Conservation (phyloP, 2,329 filamentous ascomycete species). For the Colletotrichum eleusines region DNA sequence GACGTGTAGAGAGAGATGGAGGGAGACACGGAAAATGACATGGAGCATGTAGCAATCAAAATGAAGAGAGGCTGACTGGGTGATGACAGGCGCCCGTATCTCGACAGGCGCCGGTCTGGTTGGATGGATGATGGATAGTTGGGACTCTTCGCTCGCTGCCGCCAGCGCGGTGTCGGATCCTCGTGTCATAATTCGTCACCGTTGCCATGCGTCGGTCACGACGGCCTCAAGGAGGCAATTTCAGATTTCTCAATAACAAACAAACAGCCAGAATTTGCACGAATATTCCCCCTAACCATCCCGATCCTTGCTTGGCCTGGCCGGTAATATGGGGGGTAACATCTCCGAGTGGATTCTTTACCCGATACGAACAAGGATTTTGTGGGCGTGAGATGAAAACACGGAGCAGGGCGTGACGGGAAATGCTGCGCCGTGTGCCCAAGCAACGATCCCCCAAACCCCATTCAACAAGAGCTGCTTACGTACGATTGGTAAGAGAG, state of each 20-base stretch:
- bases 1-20: too few species aligned
- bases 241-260: slow-evolving; percentile 16
- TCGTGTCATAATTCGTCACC: slow-evolving; percentile 1
- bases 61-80: background rate
- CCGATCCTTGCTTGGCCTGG: slow-evolving; percentile 15
- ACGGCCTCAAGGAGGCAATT: slow-evolving; percentile 1
- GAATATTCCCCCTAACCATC: background rate
- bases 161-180: background rate
- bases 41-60: slow-evolving; percentile 15
- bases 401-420: background rate
- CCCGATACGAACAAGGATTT: slow-evolving; percentile 18
- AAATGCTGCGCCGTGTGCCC: background rate
- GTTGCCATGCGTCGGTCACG: slow-evolving; percentile 8
- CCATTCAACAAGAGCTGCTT: background rate
- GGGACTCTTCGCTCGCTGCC: background rate
- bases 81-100: slow-evolving; percentile 5
- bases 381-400: background rate
- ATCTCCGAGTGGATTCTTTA: slow-evolving; percentile 23
- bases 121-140: background rate
- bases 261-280: slow-evolving; percentile 2
- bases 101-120: slow-evolving; percentile 32
- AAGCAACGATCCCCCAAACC: background rate
- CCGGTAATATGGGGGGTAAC: slow-evolving; percentile 25
- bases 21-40: too few species aligned
- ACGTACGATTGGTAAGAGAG: too few species aligned